Percentiles rank a stretch among this genome's conserved stretches.
Conservation (phyloP, 305 asterid genomes). For the Solanum hybrid region DNA sequence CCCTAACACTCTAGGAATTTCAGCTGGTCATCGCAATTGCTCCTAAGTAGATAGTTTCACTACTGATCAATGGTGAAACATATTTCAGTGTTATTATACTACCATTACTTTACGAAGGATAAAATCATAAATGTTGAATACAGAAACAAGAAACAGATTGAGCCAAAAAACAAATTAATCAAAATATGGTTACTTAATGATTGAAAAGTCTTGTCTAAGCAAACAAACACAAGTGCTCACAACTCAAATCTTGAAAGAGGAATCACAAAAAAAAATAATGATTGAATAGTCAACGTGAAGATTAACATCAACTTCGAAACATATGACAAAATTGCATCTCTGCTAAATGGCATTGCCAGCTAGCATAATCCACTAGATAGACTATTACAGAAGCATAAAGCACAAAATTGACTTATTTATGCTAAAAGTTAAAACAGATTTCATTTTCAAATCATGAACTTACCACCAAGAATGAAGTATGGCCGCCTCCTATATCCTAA, state of each 20-base stretch:
- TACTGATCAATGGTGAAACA: neutral
- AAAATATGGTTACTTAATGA: neutral
- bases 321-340: neutral
- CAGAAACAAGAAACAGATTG: neutral
- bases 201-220: neutral
- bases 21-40: neutral
- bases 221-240: neutral
- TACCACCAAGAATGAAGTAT: slow-evolving; percentile 53
- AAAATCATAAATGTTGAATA: neutral
- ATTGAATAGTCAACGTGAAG: neutral
- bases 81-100: neutral
- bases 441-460: neutral
- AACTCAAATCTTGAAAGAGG: neutral
- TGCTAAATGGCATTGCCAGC: neutral
- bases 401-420: neutral
- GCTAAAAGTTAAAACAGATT: neutral
- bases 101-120: neutral
- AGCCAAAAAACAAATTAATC: neutral
- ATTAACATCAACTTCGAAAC: neutral
- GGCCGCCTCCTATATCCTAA: slow-evolving; percentile 50
- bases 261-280: neutral
- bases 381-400: neutral
- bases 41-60: neutral
- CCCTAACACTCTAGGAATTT: neutral
- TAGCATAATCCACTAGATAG: neutral